These are phyloP conservation scores for Terfezia claveryi DNA, from an alignment of 495 filamentous ascomycete genomes.

Conservation along the genomic window DNA sequence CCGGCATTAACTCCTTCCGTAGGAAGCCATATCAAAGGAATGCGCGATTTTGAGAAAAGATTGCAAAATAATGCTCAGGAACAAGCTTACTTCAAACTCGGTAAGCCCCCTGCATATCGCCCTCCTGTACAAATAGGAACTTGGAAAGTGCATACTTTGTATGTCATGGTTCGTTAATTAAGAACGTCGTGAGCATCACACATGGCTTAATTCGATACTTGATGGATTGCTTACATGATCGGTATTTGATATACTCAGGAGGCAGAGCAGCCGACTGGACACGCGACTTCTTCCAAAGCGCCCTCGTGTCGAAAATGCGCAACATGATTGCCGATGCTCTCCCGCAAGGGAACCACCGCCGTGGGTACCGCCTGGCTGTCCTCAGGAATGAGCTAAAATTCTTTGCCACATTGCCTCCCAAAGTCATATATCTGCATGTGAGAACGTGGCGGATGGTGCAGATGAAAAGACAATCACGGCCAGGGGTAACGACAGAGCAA, in stretches of 20 bases:
- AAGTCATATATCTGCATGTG: neutral
- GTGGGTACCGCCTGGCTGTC: neutral
- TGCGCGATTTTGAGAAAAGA: too few relatives aligned
- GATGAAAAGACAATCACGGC: neutral
- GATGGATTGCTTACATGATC: neutral
- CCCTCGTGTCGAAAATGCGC: neutral
- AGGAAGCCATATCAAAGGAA: too few relatives aligned
- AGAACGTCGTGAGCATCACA: neutral
- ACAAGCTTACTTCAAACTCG: too few relatives aligned
- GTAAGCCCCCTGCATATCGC: neutral
- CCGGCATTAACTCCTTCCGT: too few relatives aligned
- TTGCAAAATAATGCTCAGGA: too few relatives aligned
- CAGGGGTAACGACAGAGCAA: too few relatives aligned
- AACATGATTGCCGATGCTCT: neutral
- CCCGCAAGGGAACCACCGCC: neutral
- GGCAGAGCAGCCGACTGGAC: neutral
- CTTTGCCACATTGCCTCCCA: neutral
- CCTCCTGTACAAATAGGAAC: neutral
- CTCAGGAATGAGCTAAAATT: neutral
- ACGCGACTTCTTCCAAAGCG: neutral
- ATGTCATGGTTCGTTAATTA: too few relatives aligned
- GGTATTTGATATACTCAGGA: neutral
- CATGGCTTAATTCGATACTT: too few relatives aligned
- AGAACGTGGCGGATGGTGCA: neutral
- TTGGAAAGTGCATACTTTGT: neutral